A percentile compares a stretch with the other conserved stretches of the same genome.
phyloP scores from a whole-genome alignment of 805 yeast species.

The Pichia occidentalis region DNA sequence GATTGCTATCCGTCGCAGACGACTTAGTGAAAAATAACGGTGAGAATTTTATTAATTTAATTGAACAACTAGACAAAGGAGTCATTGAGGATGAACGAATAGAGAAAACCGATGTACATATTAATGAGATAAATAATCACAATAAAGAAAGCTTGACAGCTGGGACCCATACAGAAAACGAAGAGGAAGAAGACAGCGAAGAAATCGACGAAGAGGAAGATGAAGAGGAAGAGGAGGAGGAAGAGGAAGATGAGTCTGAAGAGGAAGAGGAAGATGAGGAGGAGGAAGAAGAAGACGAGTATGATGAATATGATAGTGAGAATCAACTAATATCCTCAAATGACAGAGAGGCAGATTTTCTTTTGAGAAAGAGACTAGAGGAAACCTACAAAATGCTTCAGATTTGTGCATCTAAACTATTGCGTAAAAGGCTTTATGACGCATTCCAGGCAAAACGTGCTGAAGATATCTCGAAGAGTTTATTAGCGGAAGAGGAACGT shows the following conservation, averaged over 20 bases:
- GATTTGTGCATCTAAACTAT: slow-evolving; percentile 68
- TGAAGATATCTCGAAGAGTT: slow-evolving; percentile 57
- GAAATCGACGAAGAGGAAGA: slow-evolving; percentile 13
- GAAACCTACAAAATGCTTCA: slow-evolving; percentile 79
- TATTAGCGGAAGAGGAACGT: slow-evolving; percentile 63
- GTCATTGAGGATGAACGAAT: neutral
- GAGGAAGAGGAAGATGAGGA: slow-evolving; percentile 19
- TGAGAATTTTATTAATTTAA: slow-evolving; percentile 67
- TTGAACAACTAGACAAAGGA: slow-evolving; percentile 60
- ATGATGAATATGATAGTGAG: slow-evolving; percentile 29
- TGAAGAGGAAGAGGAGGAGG: slow-evolving; percentile 9
- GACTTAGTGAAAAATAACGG: slow-evolving; percentile 75
- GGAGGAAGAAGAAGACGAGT: slow-evolving; percentile 20
- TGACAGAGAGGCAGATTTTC: slow-evolving; percentile 39
- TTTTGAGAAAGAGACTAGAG: slow-evolving; percentile 57
- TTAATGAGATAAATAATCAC: slow-evolving; percentile 20
- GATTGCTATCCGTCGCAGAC: slow-evolving; percentile 54
- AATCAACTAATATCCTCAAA: no score
- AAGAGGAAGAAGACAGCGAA: slow-evolving; percentile 11
- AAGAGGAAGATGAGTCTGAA: slow-evolving; percentile 16
- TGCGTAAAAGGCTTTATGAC: slow-evolving; percentile 64
- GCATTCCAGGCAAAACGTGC: slow-evolving; percentile 79
- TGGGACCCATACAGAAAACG: slow-evolving; percentile 2
- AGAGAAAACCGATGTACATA: no score
- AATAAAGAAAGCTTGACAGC: neutral